phyloP scores from a whole-genome alignment of 2,329 filamentous ascomycete species.

The Pseudogymnoascus sp. region DNA sequence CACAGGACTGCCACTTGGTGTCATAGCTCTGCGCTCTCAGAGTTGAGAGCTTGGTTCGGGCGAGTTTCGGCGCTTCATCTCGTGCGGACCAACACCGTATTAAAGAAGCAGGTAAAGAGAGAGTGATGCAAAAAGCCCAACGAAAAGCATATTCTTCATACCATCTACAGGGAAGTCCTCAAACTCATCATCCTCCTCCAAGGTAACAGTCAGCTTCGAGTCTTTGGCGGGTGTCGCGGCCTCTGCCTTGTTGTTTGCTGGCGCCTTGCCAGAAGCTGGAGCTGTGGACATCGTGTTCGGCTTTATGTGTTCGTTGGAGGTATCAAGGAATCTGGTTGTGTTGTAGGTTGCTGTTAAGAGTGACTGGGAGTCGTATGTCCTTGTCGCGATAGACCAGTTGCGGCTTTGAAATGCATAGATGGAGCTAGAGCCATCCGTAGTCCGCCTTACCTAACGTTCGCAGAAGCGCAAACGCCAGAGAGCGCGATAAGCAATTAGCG shows the following conservation, averaged over 20 bases:
- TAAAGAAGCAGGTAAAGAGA: background rate
- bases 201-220: constrained; percentile 46
- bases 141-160: constrained; percentile 36
- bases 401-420: constrained; percentile 10
- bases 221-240: constrained; percentile 33
- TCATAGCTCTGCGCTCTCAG: background rate
- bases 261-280: constrained; percentile 1
- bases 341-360: background rate
- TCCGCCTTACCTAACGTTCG: background rate
- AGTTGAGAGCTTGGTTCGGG: background rate
- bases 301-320: background rate
- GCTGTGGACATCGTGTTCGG: background rate
- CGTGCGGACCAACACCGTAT: background rate
- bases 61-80: background rate
- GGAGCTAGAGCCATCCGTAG: constrained; percentile 9
- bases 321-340: background rate
- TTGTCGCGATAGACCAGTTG: constrained; percentile 6
- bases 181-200: constrained; percentile 98
- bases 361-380: background rate
- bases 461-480: constrained; percentile 10
- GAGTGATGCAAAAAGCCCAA: background rate
- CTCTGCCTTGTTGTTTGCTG: constrained; percentile 17
- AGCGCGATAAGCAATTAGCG: constrained; percentile 7
- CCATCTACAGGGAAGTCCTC: constrained; percentile 98
- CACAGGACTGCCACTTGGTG: background rate